Conservation (phyloP, 148 eudicot species). For the Dysphania ambrosioides region DNA sequence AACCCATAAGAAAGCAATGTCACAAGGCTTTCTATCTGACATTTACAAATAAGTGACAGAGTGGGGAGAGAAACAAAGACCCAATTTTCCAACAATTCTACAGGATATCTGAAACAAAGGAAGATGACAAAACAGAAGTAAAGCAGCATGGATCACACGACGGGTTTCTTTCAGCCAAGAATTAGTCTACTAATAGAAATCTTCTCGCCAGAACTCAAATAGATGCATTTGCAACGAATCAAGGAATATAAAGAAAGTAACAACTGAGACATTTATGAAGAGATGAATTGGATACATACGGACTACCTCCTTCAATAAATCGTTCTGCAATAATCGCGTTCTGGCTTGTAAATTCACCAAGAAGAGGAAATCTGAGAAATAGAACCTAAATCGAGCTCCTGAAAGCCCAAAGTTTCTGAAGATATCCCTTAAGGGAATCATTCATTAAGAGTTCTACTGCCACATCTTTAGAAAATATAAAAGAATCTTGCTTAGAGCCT, state of each 20-base stretch:
- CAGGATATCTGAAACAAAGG: not conserved
- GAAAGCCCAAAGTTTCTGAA: not conserved
- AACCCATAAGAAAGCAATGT: no score
- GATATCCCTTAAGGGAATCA: slow-evolving; percentile 8
- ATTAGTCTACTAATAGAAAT: not conserved
- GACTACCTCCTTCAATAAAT: slow-evolving; percentile 99
- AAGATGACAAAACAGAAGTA: not conserved
- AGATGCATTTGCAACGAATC: not conserved
- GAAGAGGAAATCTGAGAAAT: slow-evolving; percentile 65
- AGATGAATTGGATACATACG: slow-evolving; percentile 75
- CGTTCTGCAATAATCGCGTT: slow-evolving; percentile 95
- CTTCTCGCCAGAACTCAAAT: not conserved
- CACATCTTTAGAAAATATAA: not conserved
- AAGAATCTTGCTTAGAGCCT: not conserved
- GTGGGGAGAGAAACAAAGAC: not conserved
- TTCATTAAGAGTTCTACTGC: not conserved
- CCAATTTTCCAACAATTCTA: not conserved
- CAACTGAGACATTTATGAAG: slow-evolving; percentile 10
- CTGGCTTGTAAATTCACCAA: slow-evolving; percentile 95
- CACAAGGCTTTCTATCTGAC: not conserved
- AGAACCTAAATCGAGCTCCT: slow-evolving; percentile 4
- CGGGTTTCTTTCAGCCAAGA: not conserved
- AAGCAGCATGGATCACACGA: not conserved
- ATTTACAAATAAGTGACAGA: not conserved
- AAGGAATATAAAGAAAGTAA: not conserved